Evolutionary conservation across 768 basidiomycete species (phyloP).

Genomic region (Amyloporia xantha): DNA sequence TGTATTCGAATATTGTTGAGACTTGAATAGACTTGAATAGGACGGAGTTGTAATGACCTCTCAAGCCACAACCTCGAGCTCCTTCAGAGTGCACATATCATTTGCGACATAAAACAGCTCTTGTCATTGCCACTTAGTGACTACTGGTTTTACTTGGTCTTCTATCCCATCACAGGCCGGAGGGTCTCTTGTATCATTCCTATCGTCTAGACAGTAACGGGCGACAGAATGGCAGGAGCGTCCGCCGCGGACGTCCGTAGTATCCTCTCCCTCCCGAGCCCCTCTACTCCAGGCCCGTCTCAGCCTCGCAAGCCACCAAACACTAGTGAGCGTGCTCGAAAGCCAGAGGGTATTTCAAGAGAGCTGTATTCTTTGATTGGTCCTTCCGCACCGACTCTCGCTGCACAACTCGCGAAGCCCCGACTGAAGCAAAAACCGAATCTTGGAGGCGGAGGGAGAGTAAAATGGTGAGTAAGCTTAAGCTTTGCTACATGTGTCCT

Average conservation of each 20-base stretch:
- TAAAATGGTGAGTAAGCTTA: constrained; percentile 65
- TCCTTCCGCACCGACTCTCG: constrained; percentile 83
- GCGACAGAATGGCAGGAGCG: constrained; percentile 54
- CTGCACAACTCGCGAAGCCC: constrained; percentile 72
- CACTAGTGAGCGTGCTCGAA: constrained; percentile 37
- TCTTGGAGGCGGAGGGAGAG: constrained; percentile 51
- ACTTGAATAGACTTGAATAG: no score
- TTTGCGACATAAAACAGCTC: no score
- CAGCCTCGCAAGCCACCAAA: constrained; percentile 38
- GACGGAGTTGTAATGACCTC: no score
- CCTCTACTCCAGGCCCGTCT: constrained; percentile 37
- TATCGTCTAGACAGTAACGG: no score
- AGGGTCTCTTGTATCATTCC: no score
- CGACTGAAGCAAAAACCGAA: constrained; percentile 84
- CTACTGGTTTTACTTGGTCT: no score
- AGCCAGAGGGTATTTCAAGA: constrained; percentile 87
- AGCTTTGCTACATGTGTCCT: no score
- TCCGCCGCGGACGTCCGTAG: constrained; percentile 81
- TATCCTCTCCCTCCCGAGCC: constrained; percentile 56
- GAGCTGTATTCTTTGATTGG: constrained; percentile 95
- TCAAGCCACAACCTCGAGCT: no score
- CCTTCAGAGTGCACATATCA: no score
- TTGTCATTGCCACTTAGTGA: no score
- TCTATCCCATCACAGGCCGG: no score
- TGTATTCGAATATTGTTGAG: no score